Percentiles rank a stretch among this genome's conserved stretches.
These are phyloP conservation scores for Rhizophlyctis rosea DNA, from an alignment of 192 early-diverging fungal species.

Conservation along the genomic window DNA sequence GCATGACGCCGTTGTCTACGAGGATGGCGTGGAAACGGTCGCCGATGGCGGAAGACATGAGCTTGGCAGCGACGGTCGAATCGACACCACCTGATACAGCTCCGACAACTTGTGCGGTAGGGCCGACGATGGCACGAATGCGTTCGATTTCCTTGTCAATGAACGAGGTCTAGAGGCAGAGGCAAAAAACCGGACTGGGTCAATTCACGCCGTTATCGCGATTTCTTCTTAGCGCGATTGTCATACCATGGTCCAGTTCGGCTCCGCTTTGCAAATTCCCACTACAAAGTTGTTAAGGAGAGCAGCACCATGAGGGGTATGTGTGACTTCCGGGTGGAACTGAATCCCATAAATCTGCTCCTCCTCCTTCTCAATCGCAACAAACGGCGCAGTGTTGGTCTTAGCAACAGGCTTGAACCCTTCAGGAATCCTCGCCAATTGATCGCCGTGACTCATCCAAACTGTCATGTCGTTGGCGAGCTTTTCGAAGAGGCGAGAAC, in stretches of 20 bases:
- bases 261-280: conserved; percentile 74
- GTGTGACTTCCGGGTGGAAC: conserved; percentile 99
- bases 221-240: background rate
- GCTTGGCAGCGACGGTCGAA: conserved; percentile 90
- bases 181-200: too few relatives aligned
- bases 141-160: conserved; percentile 97
- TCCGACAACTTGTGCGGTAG: conserved; percentile 89
- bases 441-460: conserved; percentile 99
- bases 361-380: conserved; percentile 79
- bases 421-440: conserved; percentile 72
- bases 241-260: conserved; percentile 91
- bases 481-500: conserved; percentile 69
- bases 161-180: conserved; percentile 57
- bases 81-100: conserved; percentile 98
- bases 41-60: conserved; percentile 97
- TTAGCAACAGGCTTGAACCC: conserved; percentile 84
- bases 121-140: conserved; percentile 86
- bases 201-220: background rate
- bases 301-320: conserved; percentile 79
- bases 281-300: conserved; percentile 93
- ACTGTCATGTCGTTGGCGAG: conserved; percentile 64
- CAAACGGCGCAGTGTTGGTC: conserved; percentile 85
- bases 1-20: conserved; percentile 99
- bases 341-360: conserved; percentile 92
- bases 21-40: conserved; percentile 97